phyloP scores from a whole-genome alignment of 192 early-diverging fungal species.

The Entophlyctis luteolus region DNA sequence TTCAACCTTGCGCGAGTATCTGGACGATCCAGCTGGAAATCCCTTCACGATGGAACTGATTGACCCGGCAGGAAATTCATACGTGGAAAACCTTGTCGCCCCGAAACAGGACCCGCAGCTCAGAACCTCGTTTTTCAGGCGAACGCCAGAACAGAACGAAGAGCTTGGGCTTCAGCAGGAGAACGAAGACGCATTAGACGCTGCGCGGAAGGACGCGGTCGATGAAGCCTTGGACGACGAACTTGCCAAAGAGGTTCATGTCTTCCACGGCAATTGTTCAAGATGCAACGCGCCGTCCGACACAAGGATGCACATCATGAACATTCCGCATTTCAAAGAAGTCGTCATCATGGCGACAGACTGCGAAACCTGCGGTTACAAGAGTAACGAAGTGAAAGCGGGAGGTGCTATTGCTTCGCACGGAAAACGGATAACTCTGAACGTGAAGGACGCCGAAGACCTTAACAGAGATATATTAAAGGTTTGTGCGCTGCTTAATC shows the following conservation, averaged over 20 bases:
- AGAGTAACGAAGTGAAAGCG: constrained; percentile 94
- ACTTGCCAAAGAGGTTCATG: constrained; percentile 4
- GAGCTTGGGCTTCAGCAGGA: constrained; percentile 65
- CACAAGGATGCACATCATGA: constrained; percentile 82
- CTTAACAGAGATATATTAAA: constrained; percentile 90
- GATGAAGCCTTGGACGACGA: constrained; percentile 30
- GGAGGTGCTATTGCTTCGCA: constrained; percentile 76
- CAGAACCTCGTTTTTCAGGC: constrained; percentile 56
- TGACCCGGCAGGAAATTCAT: constrained; percentile 90
- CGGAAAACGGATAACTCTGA: constrained; percentile 79
- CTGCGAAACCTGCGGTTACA: constrained; percentile 89
- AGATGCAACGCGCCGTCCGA: constrained; percentile 71
- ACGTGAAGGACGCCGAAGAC: constrained; percentile 79
- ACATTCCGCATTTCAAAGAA: constrained; percentile 78
- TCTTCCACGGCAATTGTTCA: constrained; percentile 87
- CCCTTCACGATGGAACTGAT: constrained; percentile 77
- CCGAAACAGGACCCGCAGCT: constrained; percentile 76
- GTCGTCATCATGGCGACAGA: constrained; percentile 92
- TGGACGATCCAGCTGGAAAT: constrained; percentile 37
- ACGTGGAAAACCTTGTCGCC: constrained; percentile 79
- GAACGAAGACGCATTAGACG: constrained; percentile 48
- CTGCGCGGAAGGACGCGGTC: constrained; percentile 58
- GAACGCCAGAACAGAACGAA: constrained; percentile 77
- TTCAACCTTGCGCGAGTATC: constrained; percentile 55
- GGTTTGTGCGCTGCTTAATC: constrained; percentile 29